Percentiles rank a stretch among this genome's conserved stretches.
Evolutionary conservation across 805 yeast species (phyloP).

Genomic region (Wickerhamomyces tratensis): DNA sequence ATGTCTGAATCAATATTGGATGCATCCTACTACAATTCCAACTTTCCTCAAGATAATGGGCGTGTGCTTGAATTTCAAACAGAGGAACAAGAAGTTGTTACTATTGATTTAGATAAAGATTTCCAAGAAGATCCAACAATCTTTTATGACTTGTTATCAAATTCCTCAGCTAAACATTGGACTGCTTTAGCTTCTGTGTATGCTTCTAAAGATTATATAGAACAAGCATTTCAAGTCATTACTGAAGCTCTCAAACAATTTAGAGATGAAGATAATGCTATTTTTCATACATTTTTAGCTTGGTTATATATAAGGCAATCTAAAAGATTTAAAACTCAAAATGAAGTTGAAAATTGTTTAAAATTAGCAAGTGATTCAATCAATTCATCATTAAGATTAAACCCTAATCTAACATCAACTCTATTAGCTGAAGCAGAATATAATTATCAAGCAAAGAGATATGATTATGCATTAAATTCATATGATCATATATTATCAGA

Average conservation of each 20-base stretch:
- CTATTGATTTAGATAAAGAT: slow-evolving; percentile 71
- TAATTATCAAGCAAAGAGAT: slow-evolving; percentile 44
- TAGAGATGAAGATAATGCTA: slow-evolving; percentile 27
- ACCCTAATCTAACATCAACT: slow-evolving; percentile 36
- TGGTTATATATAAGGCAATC: slow-evolving; percentile 60
- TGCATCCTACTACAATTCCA: slow-evolving; percentile 3
- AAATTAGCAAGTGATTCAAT: slow-evolving; percentile 32
- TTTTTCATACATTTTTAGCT: slow-evolving; percentile 51
- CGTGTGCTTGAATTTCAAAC: slow-evolving; percentile 50
- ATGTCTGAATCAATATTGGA: slow-evolving; percentile 1
- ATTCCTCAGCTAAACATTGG: slow-evolving; percentile 74
- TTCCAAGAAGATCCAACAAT: slow-evolving; percentile 87
- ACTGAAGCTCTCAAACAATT: slow-evolving; percentile 43
- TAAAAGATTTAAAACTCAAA: slow-evolving; percentile 15
- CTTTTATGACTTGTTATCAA: slow-evolving; percentile 64
- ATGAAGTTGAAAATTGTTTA: slow-evolving; percentile 22
- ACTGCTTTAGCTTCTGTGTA: slow-evolving; percentile 74
- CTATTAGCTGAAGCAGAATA: slow-evolving; percentile 63
- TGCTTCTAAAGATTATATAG: slow-evolving; percentile 45
- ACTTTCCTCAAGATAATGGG: neutral
- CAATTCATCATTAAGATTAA: slow-evolving; percentile 38
- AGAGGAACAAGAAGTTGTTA: slow-evolving; percentile 73
- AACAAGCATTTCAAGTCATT: slow-evolving; percentile 57
- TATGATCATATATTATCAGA: slow-evolving; percentile 50
- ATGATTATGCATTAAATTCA: slow-evolving; percentile 61